Percentiles rank a stretch among this genome's conserved stretches.
These are phyloP conservation scores for Colletotrichum musae DNA, from an alignment of 2,329 filamentous ascomycete genomes.

Conservation along the genomic window DNA sequence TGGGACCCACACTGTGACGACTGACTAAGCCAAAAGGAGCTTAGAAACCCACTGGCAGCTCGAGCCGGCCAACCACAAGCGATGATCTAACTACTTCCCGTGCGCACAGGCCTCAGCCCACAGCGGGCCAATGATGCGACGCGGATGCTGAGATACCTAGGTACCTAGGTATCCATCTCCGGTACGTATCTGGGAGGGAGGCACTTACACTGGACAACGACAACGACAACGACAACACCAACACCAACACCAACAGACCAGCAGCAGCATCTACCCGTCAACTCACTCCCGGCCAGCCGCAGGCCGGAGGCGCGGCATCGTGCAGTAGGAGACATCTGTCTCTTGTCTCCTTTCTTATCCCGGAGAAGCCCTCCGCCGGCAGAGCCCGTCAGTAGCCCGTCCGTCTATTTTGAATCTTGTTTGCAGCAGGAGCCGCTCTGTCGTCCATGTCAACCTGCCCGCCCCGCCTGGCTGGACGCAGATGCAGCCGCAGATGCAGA, in stretches of 20 bases:
- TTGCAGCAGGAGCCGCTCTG: conserved; percentile 27
- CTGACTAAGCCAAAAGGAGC: conserved; percentile 18
- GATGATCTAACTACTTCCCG: neutral
- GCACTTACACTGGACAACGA: conserved; percentile 5
- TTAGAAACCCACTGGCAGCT: neutral
- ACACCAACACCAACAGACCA: neutral
- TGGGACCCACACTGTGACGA: neutral
- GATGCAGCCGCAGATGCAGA: neutral
- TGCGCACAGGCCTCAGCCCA: neutral
- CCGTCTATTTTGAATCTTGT: conserved; percentile 13
- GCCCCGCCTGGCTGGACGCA: conserved; percentile 13
- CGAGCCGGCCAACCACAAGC: conserved; percentile 12
- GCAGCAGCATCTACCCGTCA: conserved; percentile 12
- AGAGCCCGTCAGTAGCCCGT: neutral
- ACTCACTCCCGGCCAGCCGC: neutral
- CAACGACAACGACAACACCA: neutral
- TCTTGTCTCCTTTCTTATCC: neutral
- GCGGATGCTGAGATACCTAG: neutral
- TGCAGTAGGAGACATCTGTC: conserved; percentile 15
- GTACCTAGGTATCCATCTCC: neutral
- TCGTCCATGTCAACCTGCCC: conserved; percentile 5
- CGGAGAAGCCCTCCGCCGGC: neutral
- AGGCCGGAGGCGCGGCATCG: neutral
- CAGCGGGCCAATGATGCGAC: conserved; percentile 1
- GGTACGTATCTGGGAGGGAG: neutral